Evolutionary conservation across 2,329 filamentous ascomycete genomes (phyloP).

Genomic region (Tothia fuscella): DNA sequence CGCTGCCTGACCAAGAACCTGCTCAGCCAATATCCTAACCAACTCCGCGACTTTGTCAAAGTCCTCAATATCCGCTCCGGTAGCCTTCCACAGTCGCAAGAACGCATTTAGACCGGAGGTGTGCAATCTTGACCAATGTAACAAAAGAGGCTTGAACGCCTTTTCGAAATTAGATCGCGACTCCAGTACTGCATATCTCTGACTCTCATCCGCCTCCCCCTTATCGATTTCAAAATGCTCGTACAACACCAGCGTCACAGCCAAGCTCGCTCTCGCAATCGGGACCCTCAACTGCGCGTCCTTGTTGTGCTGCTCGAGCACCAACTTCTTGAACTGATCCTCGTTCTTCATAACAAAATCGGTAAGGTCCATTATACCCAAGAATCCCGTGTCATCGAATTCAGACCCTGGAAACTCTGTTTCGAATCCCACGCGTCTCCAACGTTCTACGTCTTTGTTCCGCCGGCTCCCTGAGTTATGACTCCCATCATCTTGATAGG

Average conservation of each 20-base stretch:
- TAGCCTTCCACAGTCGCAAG: slow-evolving; percentile 84
- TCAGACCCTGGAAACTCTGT: slow-evolving; percentile 77
- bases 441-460: slow-evolving; percentile 78
- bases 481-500: slow-evolving; percentile 30
- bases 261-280: slow-evolving; percentile 72
- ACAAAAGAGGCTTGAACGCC: slow-evolving; percentile 71
- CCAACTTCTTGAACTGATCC: slow-evolving; percentile 79
- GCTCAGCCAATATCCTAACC: slow-evolving; percentile 78
- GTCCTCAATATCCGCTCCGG: slow-evolving; percentile 71
- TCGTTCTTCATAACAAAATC: slow-evolving; percentile 89
- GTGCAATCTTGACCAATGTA: slow-evolving; percentile 90
- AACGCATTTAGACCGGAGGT: slow-evolving; percentile 77
- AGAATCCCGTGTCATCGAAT: slow-evolving; percentile 73
- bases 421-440: slow-evolving; percentile 84
- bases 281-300: slow-evolving; percentile 66
- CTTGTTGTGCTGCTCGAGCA: slow-evolving; percentile 76
- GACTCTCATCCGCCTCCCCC: slow-evolving; percentile 64
- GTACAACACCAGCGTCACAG: slow-evolving; percentile 78
- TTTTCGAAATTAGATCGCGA: slow-evolving; percentile 69
- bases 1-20: slow-evolving; percentile 70
- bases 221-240: slow-evolving; percentile 93
- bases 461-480: slow-evolving; percentile 39
- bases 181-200: slow-evolving; percentile 63
- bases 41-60: slow-evolving; percentile 90
- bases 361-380: slow-evolving; percentile 95